Evolutionary conservation across 495 filamentous ascomycete species (phyloP), one percentile per base, ranked within the genome.

Genomic region (Hypoxylon cercidicola): DNA sequence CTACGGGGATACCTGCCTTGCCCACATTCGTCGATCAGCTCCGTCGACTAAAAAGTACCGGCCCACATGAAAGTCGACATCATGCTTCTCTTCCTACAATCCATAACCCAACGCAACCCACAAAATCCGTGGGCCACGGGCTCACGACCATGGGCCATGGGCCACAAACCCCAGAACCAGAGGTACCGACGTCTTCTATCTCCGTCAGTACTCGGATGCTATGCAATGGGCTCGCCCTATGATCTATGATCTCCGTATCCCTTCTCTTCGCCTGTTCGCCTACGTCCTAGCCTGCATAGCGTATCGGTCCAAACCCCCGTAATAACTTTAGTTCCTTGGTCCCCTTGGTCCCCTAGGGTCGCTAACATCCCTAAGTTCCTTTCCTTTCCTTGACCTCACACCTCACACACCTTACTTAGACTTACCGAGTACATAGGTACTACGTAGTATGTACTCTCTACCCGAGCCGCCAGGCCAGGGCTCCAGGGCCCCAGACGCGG

Each of bases 11-110:
- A 68, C 59, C 7, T 68, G 43, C 18, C 23, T 41, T 60, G 53
- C 47, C 64, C 63, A 11, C 48, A 44, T 68, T 60, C 34, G 65
- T 68, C 50, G 65, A 68, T 68, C 65, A 68, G 65, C 65, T 68
- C 65, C 65, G 65, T 68, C 23, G 54, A 43, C 55, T 60, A 64
- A 68, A 63, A 64, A 56, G 60, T 68, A 68, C 60, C 55, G 65
- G 12, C 39, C 65, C 65, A 68, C 60, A 55, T 52, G 19, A 28
- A 32, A 62, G 55, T 52, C 60, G 53, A 64, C 60, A 68, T 60
- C 47, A 51, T 53, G 54, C 40, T 43, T 62, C 53, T 63, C 55
- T 55, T 52, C 44, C 54, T 19, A 45, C 47, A 61, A 55, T 55
- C 44, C 55, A 51, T 19, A 40, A 60, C 25, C 32, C 51, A 53